These are phyloP conservation scores for Camptophora hylomeconis DNA, from an alignment of 2,329 filamentous ascomycete genomes.

Conservation along the genomic window DNA sequence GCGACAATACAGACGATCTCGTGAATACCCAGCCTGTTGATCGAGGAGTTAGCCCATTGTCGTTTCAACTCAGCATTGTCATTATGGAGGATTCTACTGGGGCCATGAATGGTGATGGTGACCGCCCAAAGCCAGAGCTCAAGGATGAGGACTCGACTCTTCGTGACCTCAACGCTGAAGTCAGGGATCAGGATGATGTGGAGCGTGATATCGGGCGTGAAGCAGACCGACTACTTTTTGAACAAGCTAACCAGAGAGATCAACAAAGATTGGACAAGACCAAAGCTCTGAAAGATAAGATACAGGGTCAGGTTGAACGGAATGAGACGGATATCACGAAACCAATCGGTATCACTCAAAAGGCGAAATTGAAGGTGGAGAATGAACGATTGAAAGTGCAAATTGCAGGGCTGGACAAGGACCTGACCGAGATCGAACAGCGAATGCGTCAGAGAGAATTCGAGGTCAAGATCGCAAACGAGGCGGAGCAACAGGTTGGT, in stretches of 20 bases:
- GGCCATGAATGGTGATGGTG: constrained; percentile 1
- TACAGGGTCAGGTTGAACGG: constrained; percentile 52
- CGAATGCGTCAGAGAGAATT: constrained; percentile 66
- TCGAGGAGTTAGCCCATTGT: too few relatives aligned
- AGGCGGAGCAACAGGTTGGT: constrained; percentile 28
- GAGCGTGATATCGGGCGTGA: constrained; percentile 70
- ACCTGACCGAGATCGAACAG: constrained; percentile 66
- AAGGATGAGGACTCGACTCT: constrained; percentile 47
- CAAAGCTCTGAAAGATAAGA: constrained; percentile 38
- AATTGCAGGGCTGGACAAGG: constrained; percentile 54
- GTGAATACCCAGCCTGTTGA: too few relatives aligned
- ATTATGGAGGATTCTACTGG: too few relatives aligned
- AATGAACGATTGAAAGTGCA: constrained; percentile 35
- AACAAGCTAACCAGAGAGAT: constrained; percentile 52
- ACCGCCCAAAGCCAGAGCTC: background rate
- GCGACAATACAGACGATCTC: too few relatives aligned
- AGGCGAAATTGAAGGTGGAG: constrained; percentile 19
- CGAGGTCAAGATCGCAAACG: constrained; percentile 35
- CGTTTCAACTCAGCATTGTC: too few relatives aligned
- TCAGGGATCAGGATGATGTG: constrained; percentile 78
- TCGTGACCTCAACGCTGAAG: constrained; percentile 50
- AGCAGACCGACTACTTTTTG: constrained; percentile 46
- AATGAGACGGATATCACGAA: constrained; percentile 44
- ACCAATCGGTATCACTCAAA: constrained; percentile 38
- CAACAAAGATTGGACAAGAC: constrained; percentile 49